Base-by-base conservation (phyloP, 306 rosid species). In the Lithocarpus polystachyus region DNA sequence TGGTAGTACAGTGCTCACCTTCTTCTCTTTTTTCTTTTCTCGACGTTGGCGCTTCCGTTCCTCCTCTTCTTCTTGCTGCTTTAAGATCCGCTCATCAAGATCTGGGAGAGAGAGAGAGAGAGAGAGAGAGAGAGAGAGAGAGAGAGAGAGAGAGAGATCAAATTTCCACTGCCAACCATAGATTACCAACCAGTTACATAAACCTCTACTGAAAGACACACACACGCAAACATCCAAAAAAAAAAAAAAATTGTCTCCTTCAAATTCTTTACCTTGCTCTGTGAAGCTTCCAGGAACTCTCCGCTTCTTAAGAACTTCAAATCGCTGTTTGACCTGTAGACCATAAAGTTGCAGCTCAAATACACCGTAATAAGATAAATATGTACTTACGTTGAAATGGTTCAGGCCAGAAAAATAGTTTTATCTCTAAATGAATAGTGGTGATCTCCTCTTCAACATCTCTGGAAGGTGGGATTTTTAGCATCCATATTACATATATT, bases 11-110 rank as follows among this genome's bases (percentile, higher is more conserved):
- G 68, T 17, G 72, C 90, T 33, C 70, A 91, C 99, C 97, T 93
- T 90, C 83, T 88, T 95, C 78, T 95, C 98, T 75, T 93, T 95
- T 86, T 93, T 95, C 90, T 82, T 95, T 90, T 95, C 99, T 53
- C 94, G 87, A 37, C 96, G 98, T 73, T 88, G 86, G 70, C 96
- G 91, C 86, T 93, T 95, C 77, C 90, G 89, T 82, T 95, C 97
- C 81, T 93, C 99, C 88, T 96, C 99, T 81, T 96, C 99, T 80
- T 93, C 94, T 85, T 93, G 99, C 81, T 93, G 98, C 82, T 91
- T 96, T 80, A 93, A 60, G 71, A 96, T 89, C 79, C 99, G 88
- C 19, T 91, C 99, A 56, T 96, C 99, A 83, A 96, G 96, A 87
- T 96, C 99, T 93, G 14, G 53, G 53, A 70, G 68, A 45, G 29